These are phyloP conservation scores for Pisolithus tinctorius DNA, from an alignment of 768 basidiomycete genomes.

Conservation along the genomic window DNA sequence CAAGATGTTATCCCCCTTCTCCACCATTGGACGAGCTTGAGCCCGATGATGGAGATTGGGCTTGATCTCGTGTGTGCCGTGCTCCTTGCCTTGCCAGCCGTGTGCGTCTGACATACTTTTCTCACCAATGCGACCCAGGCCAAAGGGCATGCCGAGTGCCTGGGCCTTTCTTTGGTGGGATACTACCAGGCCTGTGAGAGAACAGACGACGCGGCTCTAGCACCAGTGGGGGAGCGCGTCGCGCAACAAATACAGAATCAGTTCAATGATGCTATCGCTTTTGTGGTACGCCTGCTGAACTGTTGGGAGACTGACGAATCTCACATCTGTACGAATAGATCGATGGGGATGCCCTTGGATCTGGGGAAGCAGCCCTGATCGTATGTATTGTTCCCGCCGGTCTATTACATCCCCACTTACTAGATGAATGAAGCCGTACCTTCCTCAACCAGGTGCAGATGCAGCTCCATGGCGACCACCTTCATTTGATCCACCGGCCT, in stretches of 20 bases:
- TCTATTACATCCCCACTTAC: background rate
- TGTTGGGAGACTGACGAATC: constrained; percentile 1
- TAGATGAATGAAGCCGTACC: constrained; percentile 40
- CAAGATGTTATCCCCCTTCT: constrained; percentile 69
- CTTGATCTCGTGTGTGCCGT: constrained; percentile 55
- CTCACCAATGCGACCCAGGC: constrained; percentile 35
- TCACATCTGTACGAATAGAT: constrained; percentile 33
- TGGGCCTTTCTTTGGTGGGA: constrained; percentile 51
- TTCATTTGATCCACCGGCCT: constrained; percentile 32
- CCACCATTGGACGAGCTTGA: constrained; percentile 80
- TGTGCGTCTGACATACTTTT: background rate
- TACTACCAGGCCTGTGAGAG: constrained; percentile 73
- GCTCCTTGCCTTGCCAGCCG: background rate
- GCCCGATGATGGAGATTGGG: constrained; percentile 83
- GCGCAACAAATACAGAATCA: constrained; percentile 45
- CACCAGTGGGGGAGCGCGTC: constrained; percentile 60
- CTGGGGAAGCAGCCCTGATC: constrained; percentile 46
- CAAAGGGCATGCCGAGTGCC: constrained; percentile 48
- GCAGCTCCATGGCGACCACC: constrained; percentile 44
- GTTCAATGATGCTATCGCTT: constrained; percentile 57
- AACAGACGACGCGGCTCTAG: constrained; percentile 52
- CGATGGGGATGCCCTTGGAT: constrained; percentile 52
- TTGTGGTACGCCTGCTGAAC: constrained; percentile 45
- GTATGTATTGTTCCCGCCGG: constrained; percentile 33
- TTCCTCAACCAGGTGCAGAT: constrained; percentile 26